Evolutionary conservation across 2,329 filamentous ascomycete species (phyloP).

Genomic region (Tolypocladium nubicola): DNA sequence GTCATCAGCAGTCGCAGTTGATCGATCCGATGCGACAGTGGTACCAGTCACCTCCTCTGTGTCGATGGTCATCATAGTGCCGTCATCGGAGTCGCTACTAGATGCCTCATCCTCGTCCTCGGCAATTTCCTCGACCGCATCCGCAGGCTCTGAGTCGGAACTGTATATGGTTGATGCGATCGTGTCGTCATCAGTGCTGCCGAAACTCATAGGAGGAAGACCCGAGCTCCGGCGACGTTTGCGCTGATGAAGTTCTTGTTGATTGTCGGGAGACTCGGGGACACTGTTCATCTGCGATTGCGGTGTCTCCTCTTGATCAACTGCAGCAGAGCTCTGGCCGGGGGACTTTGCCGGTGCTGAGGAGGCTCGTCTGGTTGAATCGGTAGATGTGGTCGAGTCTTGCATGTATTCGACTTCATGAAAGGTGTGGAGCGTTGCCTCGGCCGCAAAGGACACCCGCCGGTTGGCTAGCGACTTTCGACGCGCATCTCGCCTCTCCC

Average conservation of each 20-base stretch:
- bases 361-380: slow-evolving; percentile 65
- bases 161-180: slow-evolving; percentile 74
- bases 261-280: slow-evolving; percentile 51
- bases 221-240: slow-evolving; percentile 54
- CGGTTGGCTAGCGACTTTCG: slow-evolving; percentile 89
- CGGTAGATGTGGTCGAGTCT: slow-evolving; percentile 74
- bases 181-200: slow-evolving; percentile 54
- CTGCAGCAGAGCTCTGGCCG: slow-evolving; percentile 5
- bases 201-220: slow-evolving; percentile 53
- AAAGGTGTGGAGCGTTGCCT: slow-evolving; percentile 95
- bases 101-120: slow-evolving; percentile 37
- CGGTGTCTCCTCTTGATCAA: slow-evolving; percentile 44
- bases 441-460: slow-evolving; percentile 91
- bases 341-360: slow-evolving; percentile 30
- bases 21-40: slow-evolving; percentile 51
- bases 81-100: slow-evolving; percentile 57
- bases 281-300: slow-evolving; percentile 50
- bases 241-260: slow-evolving; percentile 49
- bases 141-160: slow-evolving; percentile 48
- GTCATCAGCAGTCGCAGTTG: slow-evolving; percentile 50
- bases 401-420: slow-evolving; percentile 85
- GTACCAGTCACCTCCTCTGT: slow-evolving; percentile 66
- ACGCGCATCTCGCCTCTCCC: slow-evolving; percentile 73
- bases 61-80: slow-evolving; percentile 74
- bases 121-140: slow-evolving; percentile 44